Conservation (phyloP, 2,329 filamentous ascomycete genomes). For the Lecanicillium sp. region DNA sequence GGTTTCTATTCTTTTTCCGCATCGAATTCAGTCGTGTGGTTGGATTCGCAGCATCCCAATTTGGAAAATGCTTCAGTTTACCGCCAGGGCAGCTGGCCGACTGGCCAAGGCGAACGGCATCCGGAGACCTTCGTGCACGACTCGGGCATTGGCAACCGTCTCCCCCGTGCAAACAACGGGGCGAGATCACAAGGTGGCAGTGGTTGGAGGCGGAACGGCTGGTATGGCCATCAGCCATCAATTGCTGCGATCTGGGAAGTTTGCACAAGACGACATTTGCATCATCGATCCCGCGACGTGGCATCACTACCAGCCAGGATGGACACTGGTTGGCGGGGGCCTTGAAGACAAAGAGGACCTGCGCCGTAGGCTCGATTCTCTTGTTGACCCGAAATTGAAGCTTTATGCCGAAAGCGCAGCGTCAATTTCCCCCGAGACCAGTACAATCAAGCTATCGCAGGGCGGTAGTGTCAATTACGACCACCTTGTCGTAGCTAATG, state of each 20-base stretch:
- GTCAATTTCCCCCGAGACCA: constrained; percentile 46
- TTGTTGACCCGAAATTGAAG: constrained; percentile 54
- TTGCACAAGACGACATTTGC: constrained; percentile 52
- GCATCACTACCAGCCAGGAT: constrained; percentile 64
- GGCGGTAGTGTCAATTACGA: constrained; percentile 54
- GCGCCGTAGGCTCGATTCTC: constrained; percentile 36
- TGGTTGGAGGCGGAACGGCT: constrained; percentile 60
- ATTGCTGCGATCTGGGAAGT: constrained; percentile 51
- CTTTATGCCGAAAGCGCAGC: constrained; percentile 48
- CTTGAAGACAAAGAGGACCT: constrained; percentile 56
- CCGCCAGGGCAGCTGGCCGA: no score
- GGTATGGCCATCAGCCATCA: constrained; percentile 61
- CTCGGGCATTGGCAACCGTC: not conserved
- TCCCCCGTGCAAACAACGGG: not conserved
- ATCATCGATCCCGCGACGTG: constrained; percentile 54
- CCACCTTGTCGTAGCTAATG: constrained; percentile 56
- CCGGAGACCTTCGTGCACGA: no score
- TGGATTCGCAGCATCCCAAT: no score
- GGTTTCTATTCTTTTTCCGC: no score
- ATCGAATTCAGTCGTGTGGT: no score
- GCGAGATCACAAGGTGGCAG: constrained; percentile 51
- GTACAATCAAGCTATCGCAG: constrained; percentile 44
- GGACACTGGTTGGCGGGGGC: constrained; percentile 61
- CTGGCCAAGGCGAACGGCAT: no score
- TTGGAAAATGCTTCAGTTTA: no score